Conservation (phyloP, 140 eudicot species). For the Oenanthe javanica region DNA sequence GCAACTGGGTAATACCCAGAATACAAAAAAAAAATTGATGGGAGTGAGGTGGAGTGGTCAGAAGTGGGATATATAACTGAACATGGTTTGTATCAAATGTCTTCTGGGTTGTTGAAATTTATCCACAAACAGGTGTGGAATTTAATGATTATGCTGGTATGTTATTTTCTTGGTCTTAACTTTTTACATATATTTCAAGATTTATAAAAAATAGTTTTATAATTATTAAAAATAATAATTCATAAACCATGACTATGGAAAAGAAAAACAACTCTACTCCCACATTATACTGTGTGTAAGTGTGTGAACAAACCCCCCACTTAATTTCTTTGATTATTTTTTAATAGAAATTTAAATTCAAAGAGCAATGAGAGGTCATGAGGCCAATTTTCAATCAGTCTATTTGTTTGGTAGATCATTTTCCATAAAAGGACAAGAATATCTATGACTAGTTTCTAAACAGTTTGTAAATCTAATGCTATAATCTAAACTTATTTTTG, state of each 20-base stretch:
- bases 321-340: not conserved
- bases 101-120: constrained; percentile 5
- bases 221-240: too few species aligned
- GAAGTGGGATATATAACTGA: not conserved
- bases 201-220: too few species aligned
- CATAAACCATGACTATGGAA: too few species aligned
- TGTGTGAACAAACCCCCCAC: not conserved
- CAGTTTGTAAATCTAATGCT: not conserved
- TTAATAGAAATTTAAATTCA: not conserved
- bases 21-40: not conserved
- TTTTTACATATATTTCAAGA: too few species aligned
- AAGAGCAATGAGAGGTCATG: not conserved
- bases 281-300: too few species aligned
- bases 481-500: not conserved
- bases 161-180: too few species aligned
- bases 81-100: not conserved
- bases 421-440: not conserved
- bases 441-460: not conserved
- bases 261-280: too few species aligned
- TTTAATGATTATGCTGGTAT: not conserved
- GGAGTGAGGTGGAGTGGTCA: not conserved
- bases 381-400: not conserved
- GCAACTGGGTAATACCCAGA: not conserved
- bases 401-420: not conserved
- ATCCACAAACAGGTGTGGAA: not conserved